Conservation (phyloP, 2,329 filamentous ascomycete genomes). For the Botrytis porri region DNA sequence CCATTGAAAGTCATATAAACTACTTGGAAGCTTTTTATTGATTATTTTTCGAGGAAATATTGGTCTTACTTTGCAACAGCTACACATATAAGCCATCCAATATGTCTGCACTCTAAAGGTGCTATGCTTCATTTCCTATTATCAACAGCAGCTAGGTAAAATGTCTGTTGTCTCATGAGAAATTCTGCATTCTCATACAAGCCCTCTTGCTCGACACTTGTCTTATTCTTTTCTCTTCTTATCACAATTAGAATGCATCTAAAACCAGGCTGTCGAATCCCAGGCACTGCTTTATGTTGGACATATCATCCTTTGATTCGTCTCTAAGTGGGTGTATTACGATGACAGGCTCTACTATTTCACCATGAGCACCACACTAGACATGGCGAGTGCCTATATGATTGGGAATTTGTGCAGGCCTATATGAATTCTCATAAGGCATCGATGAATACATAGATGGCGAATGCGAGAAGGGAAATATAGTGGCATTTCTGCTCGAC, state of each 20-base stretch:
- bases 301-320: no score
- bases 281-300: no score
- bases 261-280: no score
- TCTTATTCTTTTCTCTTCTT: no score
- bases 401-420: neutral
- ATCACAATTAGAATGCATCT: no score
- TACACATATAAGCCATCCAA: no score
- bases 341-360: neutral
- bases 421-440: neutral
- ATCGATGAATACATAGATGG: neutral
- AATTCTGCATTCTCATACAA: no score
- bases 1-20: neutral
- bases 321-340: no score
- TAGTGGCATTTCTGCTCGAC: neutral
- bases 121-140: neutral
- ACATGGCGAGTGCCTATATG: neutral
- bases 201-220: no score
- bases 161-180: no score
- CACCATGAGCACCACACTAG: neutral
- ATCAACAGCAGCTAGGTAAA: no score
- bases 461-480: neutral
- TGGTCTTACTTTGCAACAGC: neutral
- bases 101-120: neutral
- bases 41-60: neutral
- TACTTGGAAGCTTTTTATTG: no score